Evolutionary conservation across 805 yeast genomes (phyloP), one percentile per base, ranked within the genome.

Genomic region (Zygotorulaspora florentina): DNA sequence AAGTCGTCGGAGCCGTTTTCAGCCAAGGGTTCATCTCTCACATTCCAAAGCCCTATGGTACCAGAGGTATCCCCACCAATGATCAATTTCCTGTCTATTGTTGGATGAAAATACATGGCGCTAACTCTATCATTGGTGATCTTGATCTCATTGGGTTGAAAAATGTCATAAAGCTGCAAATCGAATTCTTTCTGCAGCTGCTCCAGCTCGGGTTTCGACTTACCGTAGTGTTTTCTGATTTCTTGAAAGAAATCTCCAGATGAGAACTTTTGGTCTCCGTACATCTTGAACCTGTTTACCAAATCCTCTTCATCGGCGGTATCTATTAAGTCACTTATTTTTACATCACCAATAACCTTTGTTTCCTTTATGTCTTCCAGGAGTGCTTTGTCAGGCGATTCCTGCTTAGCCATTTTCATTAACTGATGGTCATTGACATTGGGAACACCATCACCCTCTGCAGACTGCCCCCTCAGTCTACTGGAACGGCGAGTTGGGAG

Each of bases 1-100:
- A 61, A 44, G 5, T 72, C 65, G 50, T 75, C 80, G 3, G 62
- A 58, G 13, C 57, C 61, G 15, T 51, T 42, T 20, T 64, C 68
- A 5, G 49, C 53, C 13, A 58, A 51, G n/a, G 56, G 51, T 18
- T 57, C 52, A 29, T 59, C 61, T 45, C 61, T 55, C 7, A 86
- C 83, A 36, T 90, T 81, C 97, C 97, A 91, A 12, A 93, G 73
- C 0, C 97, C 97, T 35, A 89, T 66, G 51, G 80, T 76, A 5
- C 99, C 99, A n/a, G 69, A 67, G 10, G 87, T 87, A 65, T 93
- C 99, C 38, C 97, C 98, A 1, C 89, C 96, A 27, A 87, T 61
- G 1, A 89, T 72, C 3, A 91, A 57, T 52, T 84, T 74, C 49
- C 80, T 80, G 1, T 73, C 75, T 0, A 60, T 62, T 0, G 85